phyloP scores from a whole-genome alignment of 495 filamentous ascomycete species.

The Talaromyces ruber region DNA sequence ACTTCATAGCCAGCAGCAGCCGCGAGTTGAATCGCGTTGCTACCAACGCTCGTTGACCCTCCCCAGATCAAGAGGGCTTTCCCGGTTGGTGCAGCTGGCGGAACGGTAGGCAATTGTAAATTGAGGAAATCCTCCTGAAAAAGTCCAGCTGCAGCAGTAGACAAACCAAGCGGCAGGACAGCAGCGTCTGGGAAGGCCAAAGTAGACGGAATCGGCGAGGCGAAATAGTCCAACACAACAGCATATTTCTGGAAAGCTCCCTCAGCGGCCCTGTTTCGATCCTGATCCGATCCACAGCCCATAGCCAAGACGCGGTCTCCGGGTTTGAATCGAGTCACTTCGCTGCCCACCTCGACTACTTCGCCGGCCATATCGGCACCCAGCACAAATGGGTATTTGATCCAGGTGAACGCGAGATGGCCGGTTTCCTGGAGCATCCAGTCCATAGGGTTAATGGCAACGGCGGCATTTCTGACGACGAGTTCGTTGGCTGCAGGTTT shows the following conservation, averaged over 20 bases:
- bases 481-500: slow-evolving; percentile 23
- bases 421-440: slow-evolving; percentile 14
- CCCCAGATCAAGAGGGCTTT: slow-evolving; percentile 37
- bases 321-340: slow-evolving; percentile 22
- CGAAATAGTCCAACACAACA: slow-evolving; percentile 15
- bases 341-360: slow-evolving; percentile 26
- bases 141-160: slow-evolving; percentile 20
- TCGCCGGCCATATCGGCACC: slow-evolving; percentile 35
- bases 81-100: slow-evolving; percentile 4
- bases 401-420: slow-evolving; percentile 3
- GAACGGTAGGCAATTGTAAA: slow-evolving; percentile 2
- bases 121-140: background rate
- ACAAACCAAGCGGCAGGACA: slow-evolving; percentile 27
- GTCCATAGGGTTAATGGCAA: slow-evolving; percentile 38
- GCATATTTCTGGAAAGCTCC: slow-evolving; percentile 32
- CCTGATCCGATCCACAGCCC: background rate
- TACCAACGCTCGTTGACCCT: slow-evolving; percentile 35
- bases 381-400: slow-evolving; percentile 16
- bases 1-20: slow-evolving; percentile 32
- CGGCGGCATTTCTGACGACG: slow-evolving; percentile 28
- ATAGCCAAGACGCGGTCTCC: slow-evolving; percentile 37
- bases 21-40: slow-evolving; percentile 31
- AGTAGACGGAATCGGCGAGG: slow-evolving; percentile 22
- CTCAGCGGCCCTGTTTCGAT: slow-evolving; percentile 20
- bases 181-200: slow-evolving; percentile 30